These are phyloP conservation scores for Phytophthora sojae DNA, from an alignment of 352 stramenopile genomes.

Conservation along the genomic window DNA sequence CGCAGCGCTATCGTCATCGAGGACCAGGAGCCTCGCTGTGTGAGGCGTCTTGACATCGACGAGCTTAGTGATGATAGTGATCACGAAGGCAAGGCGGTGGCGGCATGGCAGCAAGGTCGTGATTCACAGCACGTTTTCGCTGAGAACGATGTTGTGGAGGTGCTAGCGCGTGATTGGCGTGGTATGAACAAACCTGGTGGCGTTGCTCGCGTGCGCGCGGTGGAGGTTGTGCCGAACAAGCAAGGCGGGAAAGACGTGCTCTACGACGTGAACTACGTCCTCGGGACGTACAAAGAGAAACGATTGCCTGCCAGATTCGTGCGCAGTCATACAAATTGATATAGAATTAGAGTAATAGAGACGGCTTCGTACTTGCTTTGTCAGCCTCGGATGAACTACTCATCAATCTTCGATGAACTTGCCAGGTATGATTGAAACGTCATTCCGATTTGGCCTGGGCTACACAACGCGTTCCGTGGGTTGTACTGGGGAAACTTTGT, in stretches of 20 bases:
- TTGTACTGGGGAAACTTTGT: background rate
- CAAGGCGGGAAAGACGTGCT: constrained; percentile 32
- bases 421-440: too few relatives aligned
- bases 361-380: background rate
- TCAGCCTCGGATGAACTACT: too few relatives aligned
- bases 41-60: constrained; percentile 57
- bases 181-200: constrained; percentile 79
- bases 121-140: constrained; percentile 44
- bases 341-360: constrained; percentile 19
- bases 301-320: constrained; percentile 64
- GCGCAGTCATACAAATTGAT: constrained; percentile 16
- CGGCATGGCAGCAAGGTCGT: constrained; percentile 23
- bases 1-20: constrained; percentile 18
- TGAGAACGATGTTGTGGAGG: constrained; percentile 63
- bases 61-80: constrained; percentile 49
- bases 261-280: constrained; percentile 77
- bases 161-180: constrained; percentile 60
- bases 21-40: constrained; percentile 39
- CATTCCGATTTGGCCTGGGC: too few relatives aligned
- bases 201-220: constrained; percentile 63
- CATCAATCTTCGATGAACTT: too few relatives aligned
- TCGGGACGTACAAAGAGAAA: constrained; percentile 67
- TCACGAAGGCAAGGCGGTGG: constrained; percentile 26
- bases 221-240: constrained; percentile 38
- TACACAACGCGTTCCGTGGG: too few relatives aligned